A percentile compares a stretch with the other conserved stretches of the same genome.
phyloP scores from a whole-genome alignment of 163 green algal genomes.

The Chlorella variabilis region DNA sequence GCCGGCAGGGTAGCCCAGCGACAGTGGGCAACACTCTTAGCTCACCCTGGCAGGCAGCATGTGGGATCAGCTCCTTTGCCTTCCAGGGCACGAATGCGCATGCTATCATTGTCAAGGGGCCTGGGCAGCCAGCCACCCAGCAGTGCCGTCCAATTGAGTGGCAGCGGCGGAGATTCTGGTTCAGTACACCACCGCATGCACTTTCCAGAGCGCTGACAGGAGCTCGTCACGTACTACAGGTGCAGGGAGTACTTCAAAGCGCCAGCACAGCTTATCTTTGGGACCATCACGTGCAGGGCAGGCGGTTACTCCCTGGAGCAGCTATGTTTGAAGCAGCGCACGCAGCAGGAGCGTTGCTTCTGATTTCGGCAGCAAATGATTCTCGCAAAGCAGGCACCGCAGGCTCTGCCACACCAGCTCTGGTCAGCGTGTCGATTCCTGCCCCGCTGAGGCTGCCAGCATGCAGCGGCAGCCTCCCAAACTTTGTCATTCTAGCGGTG shows the following conservation, averaged over 20 bases:
- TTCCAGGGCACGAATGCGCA: conserved; percentile 87
- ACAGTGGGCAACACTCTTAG: not conserved
- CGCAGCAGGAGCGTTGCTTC: not conserved
- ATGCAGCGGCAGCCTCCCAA: not conserved
- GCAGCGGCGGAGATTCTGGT: conserved; percentile 35
- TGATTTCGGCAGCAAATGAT: conserved; percentile 13
- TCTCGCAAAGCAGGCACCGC: too few relatives aligned
- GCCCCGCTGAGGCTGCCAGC: conserved; percentile 56
- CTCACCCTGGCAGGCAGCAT: not conserved
- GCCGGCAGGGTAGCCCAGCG: not conserved
- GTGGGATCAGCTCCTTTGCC: conserved; percentile 67
- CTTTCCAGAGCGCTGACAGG: not conserved
- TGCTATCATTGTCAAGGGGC: conserved; percentile 39
- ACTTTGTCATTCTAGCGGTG: not conserved
- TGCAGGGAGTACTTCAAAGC: not conserved
- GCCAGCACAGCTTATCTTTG: not conserved
- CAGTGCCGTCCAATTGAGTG: not conserved
- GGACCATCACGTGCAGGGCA: conserved; percentile 41
- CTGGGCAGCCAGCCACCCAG: not conserved
- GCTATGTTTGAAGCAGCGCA: conserved; percentile 54
- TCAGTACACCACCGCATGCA: not conserved
- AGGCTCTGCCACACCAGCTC: conserved; percentile 18
- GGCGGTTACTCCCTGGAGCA: conserved; percentile 61
- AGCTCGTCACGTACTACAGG: not conserved
- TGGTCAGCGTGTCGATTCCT: conserved; percentile 48